phyloP scores from a whole-genome alignment of 2,329 filamentous ascomycete genomes.

The Pseudopyricularia javanii region DNA sequence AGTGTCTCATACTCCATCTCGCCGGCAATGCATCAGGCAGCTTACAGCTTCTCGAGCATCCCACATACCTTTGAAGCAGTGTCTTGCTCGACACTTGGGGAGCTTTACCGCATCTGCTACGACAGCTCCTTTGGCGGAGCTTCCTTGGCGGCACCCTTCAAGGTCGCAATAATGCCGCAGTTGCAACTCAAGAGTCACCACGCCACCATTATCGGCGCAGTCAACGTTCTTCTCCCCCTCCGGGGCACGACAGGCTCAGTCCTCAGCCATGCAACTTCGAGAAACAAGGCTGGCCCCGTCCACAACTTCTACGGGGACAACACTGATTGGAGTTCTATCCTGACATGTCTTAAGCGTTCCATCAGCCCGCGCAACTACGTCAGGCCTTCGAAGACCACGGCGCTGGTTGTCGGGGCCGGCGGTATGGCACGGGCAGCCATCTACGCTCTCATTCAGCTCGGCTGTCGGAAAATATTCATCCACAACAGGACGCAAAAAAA shows the following conservation, averaged over 20 bases:
- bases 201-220: slow-evolving; percentile 57
- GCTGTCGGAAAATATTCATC: slow-evolving; percentile 61
- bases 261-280: slow-evolving; percentile 42
- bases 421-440: slow-evolving; percentile 66
- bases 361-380: slow-evolving; percentile 55
- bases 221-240: slow-evolving; percentile 59
- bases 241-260: slow-evolving; percentile 36
- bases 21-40: slow-evolving; percentile 60
- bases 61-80: slow-evolving; percentile 51
- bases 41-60: slow-evolving; percentile 54
- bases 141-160: slow-evolving; percentile 57
- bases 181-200: slow-evolving; percentile 55
- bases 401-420: slow-evolving; percentile 47
- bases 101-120: slow-evolving; percentile 44
- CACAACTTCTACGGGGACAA: slow-evolving; percentile 50
- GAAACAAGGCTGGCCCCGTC: slow-evolving; percentile 48
- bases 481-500: slow-evolving; percentile 53
- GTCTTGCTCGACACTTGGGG: slow-evolving; percentile 47
- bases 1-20: slow-evolving; percentile 59
- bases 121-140: slow-evolving; percentile 55
- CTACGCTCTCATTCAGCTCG: slow-evolving; percentile 61
- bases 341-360: slow-evolving; percentile 51
- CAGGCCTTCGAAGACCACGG: slow-evolving; percentile 37
- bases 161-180: slow-evolving; percentile 52
- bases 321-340: slow-evolving; percentile 25